Conservation (phyloP, 1,284 basidiomycete genomes). For the Naganishia liquefaciens region DNA sequence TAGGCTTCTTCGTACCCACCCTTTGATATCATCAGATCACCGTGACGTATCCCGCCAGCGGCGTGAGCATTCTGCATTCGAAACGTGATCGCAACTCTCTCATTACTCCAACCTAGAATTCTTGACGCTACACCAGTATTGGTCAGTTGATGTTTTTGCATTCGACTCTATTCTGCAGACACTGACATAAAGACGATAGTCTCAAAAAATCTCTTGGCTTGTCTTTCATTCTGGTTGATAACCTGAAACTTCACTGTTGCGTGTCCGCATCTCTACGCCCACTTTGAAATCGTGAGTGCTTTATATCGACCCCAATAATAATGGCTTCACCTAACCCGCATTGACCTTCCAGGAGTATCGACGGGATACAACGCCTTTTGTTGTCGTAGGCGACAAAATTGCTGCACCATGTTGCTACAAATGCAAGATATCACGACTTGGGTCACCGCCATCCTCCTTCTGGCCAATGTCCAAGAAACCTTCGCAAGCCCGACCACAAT, state of each 20-base stretch:
- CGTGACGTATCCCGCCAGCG: too few species aligned
- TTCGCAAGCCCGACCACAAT: background rate
- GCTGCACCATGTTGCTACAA: constrained; percentile 5
- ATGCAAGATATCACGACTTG: constrained; percentile 8
- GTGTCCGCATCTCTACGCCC: too few species aligned
- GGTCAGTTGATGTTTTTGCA: background rate
- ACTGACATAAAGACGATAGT: too few species aligned
- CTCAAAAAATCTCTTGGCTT: too few species aligned
- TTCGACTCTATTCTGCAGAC: too few species aligned
- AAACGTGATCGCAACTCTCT: background rate
- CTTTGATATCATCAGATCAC: too few species aligned
- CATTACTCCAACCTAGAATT: background rate
- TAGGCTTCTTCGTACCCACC: too few species aligned
- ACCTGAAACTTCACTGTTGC: too few species aligned
- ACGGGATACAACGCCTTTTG: background rate
- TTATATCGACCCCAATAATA: too few species aligned
- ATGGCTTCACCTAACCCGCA: background rate
- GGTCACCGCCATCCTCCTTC: constrained; percentile 6
- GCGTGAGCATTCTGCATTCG: too few species aligned
- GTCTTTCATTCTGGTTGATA: too few species aligned
- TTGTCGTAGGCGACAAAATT: background rate
- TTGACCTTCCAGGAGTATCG: background rate
- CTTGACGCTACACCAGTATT: background rate
- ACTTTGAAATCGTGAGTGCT: too few species aligned
- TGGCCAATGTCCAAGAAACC: constrained; percentile 4